Base-by-base conservation (phyloP, 371 early-diverging fungal species). In the Batkoa obscura region DNA sequence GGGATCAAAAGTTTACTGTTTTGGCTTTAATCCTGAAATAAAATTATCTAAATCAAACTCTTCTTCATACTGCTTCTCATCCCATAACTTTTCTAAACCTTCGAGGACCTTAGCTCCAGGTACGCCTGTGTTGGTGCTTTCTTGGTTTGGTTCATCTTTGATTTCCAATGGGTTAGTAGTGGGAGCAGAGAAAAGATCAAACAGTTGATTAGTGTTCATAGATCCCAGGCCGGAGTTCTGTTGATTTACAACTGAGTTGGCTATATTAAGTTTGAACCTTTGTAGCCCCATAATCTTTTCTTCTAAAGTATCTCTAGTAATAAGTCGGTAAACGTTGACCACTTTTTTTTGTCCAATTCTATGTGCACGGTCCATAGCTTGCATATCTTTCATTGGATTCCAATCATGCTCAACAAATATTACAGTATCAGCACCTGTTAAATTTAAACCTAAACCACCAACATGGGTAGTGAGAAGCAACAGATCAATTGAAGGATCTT, bases 341-440 rank as follows among this genome's bases (percentile, higher is more conserved):
- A 90, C 89, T 63, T 89, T 88, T 66, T 94, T 97, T 66, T 99
- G 96, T 5, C 98, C 98, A 51, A 97, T 73, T 51, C 98, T 79
- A 67, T 97, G 98, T 0, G 93, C 95, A 55, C 98, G 83, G 63
- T 95, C 98, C 98, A 95, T 97, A 2, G 98, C 98, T 65, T 97
- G 96, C 39, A 88, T 60, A 66, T 88, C 89, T 63, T 83, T 90
- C 83, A 94, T 93, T 1, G 99, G 99, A 68, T 99, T 99, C 92
- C 99, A 99, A 64, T 99, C 99, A 68, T 98, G 98, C 68, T 99
- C 99, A 12, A 96, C 94, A 78, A 99, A 97, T 35, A 99, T 95
- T 4, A 99, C 99, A 1, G 95, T 97, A 64, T 98, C 97, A 3
- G 99, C 99, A 9, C 94, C 94, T 3, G 98, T 98, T 61, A 99